These are phyloP conservation scores for Kazachstania sp. DNA, from an alignment of 1,139 yeast genomes.

Conservation along the genomic window DNA sequence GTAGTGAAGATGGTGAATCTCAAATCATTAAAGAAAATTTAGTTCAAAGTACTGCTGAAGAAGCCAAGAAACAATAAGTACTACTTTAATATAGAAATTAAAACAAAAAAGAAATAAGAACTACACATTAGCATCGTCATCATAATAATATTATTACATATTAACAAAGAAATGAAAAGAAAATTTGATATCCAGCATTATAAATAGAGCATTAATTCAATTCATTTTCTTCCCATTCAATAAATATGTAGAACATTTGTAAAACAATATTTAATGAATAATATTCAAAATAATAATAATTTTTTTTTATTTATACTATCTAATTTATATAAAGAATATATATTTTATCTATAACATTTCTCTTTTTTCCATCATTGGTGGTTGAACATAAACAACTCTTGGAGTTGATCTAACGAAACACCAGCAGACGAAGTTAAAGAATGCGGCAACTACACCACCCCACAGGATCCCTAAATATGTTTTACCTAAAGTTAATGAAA, in stretches of 20 bases:
- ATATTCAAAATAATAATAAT: neutral
- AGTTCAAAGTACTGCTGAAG: neutral
- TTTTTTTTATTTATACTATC: neutral
- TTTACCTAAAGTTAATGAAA: constrained; percentile 19
- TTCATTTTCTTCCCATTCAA: too few relatives aligned
- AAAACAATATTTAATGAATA: neutral
- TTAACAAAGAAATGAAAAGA: too few relatives aligned
- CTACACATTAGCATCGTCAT: neutral
- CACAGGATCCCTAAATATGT: constrained; percentile 21
- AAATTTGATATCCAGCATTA: too few relatives aligned
- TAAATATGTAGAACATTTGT: too few relatives aligned
- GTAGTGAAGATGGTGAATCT: constrained; percentile 1
- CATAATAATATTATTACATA: neutral
- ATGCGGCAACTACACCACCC: constrained; percentile 24
- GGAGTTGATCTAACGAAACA: constrained; percentile 16
- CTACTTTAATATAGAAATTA: too few relatives aligned
- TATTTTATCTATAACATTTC: constrained; percentile 13
- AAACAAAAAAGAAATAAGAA: too few relatives aligned
- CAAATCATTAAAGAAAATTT: constrained; percentile 2
- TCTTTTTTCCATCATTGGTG: constrained; percentile 18
- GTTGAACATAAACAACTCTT: constrained; percentile 10
- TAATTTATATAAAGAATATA: too few relatives aligned
- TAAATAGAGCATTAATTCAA: too few relatives aligned
- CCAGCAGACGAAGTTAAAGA: constrained; percentile 21
- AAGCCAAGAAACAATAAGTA: neutral